These are phyloP conservation scores for Crepidotus variabilis DNA, from an alignment of 768 basidiomycete species.

Conservation along the genomic window DNA sequence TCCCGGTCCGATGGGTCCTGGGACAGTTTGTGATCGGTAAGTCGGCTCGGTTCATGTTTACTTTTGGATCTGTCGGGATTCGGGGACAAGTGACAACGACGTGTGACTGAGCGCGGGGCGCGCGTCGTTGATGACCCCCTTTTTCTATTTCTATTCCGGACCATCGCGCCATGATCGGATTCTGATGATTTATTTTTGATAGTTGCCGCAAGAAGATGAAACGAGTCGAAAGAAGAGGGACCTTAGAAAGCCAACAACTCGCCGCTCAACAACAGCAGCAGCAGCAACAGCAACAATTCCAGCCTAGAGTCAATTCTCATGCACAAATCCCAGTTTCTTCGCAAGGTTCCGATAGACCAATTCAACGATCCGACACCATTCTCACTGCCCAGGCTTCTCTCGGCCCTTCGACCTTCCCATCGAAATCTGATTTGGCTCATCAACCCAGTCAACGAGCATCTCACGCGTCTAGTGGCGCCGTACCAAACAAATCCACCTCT, in stretches of 20 bases:
- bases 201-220: constrained; percentile 88
- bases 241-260: constrained; percentile 43
- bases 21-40: constrained; percentile 78
- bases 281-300: constrained; percentile 18
- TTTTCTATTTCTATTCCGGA: neutral
- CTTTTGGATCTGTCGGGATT: neutral
- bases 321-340: constrained; percentile 14
- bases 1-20: constrained; percentile 78
- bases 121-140: neutral
- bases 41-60: constrained; percentile 16
- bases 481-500: neutral
- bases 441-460: constrained; percentile 1
- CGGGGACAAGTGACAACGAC: neutral
- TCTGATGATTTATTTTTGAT: neutral
- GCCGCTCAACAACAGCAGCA: constrained; percentile 10
- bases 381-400: constrained; percentile 17
- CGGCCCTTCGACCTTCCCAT: constrained; percentile 7
- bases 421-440: constrained; percentile 3
- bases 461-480: neutral
- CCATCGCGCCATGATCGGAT: neutral
- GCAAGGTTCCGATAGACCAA: constrained; percentile 18
- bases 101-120: constrained; percentile 3
- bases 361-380: constrained; percentile 24
- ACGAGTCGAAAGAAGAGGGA: constrained; percentile 71
- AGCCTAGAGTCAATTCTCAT: constrained; percentile 16